Evolutionary conservation across 371 early-diverging fungal genomes (phyloP).

Genomic region (Mucor irregularis): DNA sequence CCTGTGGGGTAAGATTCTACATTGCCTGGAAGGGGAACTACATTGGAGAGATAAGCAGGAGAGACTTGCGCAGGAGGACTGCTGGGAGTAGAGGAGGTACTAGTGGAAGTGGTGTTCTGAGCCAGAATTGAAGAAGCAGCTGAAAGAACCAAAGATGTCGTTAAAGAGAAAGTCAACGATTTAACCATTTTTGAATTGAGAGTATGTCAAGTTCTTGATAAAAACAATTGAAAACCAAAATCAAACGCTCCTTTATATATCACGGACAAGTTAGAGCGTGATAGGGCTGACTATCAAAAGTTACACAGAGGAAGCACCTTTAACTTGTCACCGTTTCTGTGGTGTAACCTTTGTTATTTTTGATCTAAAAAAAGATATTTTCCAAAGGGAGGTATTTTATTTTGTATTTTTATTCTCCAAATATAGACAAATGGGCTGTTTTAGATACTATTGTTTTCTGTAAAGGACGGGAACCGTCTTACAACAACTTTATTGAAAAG

Average conservation of each 20-base stretch:
- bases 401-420: not conserved
- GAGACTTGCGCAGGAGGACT: constrained; percentile 26
- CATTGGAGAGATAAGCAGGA: constrained; percentile 22
- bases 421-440: constrained; percentile 11
- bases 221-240: not conserved
- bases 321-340: not conserved
- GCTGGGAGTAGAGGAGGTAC: constrained; percentile 7
- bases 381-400: not conserved
- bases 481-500: too few species aligned
- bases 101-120: constrained; percentile 6
- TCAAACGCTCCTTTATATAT: not conserved
- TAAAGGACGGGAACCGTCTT: too few species aligned
- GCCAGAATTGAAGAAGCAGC: constrained; percentile 6
- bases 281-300: not conserved
- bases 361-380: not conserved
- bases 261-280: too few species aligned
- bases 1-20: constrained; percentile 18
- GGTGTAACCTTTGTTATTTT: not conserved
- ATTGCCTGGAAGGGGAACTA: constrained; percentile 24
- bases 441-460: not conserved
- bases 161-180: constrained; percentile 4
- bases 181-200: not conserved
- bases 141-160: constrained; percentile 1
- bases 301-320: not conserved
- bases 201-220: not conserved